Evolutionary conservation across 805 yeast genomes (phyloP), one percentile per base, ranked within the genome.

Genomic region (Torulaspora quercuum): DNA sequence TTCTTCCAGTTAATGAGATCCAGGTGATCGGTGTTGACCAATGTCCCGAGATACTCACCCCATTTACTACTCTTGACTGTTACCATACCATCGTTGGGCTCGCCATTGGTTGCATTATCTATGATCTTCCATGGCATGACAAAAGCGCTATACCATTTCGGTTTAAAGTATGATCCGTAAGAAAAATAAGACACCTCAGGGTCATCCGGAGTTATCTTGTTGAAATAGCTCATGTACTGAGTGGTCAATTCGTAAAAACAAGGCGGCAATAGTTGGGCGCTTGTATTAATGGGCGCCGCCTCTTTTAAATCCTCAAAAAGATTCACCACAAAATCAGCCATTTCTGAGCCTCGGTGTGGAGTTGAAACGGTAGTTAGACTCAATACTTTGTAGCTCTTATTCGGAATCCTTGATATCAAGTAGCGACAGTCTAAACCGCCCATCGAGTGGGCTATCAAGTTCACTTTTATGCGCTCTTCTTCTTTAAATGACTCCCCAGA

Each of bases 391-490:
- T 76, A 80, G 27, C 69, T 61, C 22, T 64, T 55, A 16, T 69
- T 48, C 31, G 67, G 59, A 3, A 82, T 55, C 32, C 72, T 65
- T 0, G 84, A 70, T 2, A 87, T 82, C 46, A 89, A 59, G 54
- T 78, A 85, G 34, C 97, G 64, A 21, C 88, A 76, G 53, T 89
- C 96, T 19, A 88, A 63, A 0, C 97, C 97, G 4, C 97, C 97
- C 96, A 88, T 87, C 0, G 95, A 86, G 55, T 88, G 97, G 5
- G 92, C 92, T 16, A 88, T 69, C 28, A 88, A 57, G 52, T 89
- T 89, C 10, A 88, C 69, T 41, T 76, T 78, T 13, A 77, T 46
- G 8, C 63, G 65, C 16, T 59, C 56, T 10, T 50, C 48, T 7
- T 46, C 43, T 5, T 27, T 20, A 9, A 29, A 31, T 1, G 35